A percentile compares a stretch with the other conserved stretches of the same genome.
Conservation (phyloP, 805 yeast genomes). For the Priceomyces haplophilus region DNA sequence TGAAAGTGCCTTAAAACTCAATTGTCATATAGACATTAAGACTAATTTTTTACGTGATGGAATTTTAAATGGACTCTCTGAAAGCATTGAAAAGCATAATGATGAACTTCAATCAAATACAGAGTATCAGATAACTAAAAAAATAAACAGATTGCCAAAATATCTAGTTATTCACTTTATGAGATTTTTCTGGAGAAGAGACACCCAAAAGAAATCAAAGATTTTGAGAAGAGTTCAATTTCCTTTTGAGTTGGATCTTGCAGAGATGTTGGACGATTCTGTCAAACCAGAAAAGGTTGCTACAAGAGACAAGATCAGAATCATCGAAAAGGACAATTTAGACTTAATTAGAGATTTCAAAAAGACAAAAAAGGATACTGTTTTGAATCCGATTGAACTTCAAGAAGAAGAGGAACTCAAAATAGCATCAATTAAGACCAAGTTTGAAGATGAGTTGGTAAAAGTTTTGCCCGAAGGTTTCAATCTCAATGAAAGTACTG, state of each 20-base stretch:
- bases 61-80: conserved; percentile 66
- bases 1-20: conserved; percentile 66
- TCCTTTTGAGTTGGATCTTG: conserved; percentile 87
- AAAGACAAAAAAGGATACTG: conserved; percentile 42
- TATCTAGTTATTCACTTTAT: conserved; percentile 88
- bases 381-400: conserved; percentile 50
- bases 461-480: conserved; percentile 38
- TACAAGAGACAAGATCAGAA: conserved; percentile 73
- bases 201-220: conserved; percentile 85
- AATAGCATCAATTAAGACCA: conserved; percentile 44
- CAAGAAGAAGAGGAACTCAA: conserved; percentile 53
- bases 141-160: conserved; percentile 78
- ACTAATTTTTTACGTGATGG: conserved; percentile 92
- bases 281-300: conserved; percentile 64
- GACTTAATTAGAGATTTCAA: conserved; percentile 74
- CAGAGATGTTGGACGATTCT: conserved; percentile 81
- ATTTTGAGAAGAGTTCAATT: conserved; percentile 91
- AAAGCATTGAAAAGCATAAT: conserved; percentile 73
- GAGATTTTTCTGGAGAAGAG: conserved; percentile 94
- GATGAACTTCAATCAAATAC: conserved; percentile 69
- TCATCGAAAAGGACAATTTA: conserved; percentile 67
- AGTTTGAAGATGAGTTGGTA: conserved; percentile 49
- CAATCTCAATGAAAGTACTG: conserved; percentile 44
- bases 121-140: conserved; percentile 56
- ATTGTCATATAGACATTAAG: conserved; percentile 81